These are phyloP conservation scores for Auxenochlorella protothecoides DNA, from an alignment of 139 green algal species.

Conservation along the genomic window DNA sequence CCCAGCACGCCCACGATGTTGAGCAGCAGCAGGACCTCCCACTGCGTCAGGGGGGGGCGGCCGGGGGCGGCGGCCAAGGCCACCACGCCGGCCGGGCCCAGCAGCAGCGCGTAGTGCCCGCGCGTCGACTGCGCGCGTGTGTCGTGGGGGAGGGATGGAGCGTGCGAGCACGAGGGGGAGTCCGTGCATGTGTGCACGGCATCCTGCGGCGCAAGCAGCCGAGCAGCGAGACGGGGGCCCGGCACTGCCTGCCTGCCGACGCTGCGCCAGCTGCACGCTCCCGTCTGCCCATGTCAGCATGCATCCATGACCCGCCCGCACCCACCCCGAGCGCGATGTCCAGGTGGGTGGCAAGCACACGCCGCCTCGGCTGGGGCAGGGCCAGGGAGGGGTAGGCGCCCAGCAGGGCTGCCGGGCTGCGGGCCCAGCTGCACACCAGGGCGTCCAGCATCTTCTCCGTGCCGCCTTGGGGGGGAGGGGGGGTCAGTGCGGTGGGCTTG, in stretches of 20 bases:
- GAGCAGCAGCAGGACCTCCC: constrained; percentile 66
- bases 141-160: too few species aligned
- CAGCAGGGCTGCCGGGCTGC: constrained; percentile 40
- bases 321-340: constrained; percentile 41
- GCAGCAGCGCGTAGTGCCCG: constrained; percentile 42
- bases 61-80: constrained; percentile 17
- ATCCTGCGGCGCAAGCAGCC: too few species aligned
- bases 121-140: too few species aligned
- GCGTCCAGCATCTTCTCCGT: constrained; percentile 25
- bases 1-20: constrained; percentile 57
- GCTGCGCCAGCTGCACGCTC: too few species aligned
- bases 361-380: constrained; percentile 20
- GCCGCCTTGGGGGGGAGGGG: constrained; percentile 6
- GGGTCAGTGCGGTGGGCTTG: too few species aligned
- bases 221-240: too few species aligned
- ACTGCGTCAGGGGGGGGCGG: constrained; percentile 32
- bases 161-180: too few species aligned
- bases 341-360: constrained; percentile 24
- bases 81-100: constrained; percentile 27
- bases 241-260: too few species aligned
- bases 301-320: too few species aligned
- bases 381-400: constrained; percentile 30
- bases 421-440: constrained; percentile 24
- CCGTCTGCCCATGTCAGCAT: too few species aligned
- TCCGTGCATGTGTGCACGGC: too few species aligned